Conservation (phyloP, 176 grass and related monocot species). For the barley (Hordeum vulgare) region DNA sequence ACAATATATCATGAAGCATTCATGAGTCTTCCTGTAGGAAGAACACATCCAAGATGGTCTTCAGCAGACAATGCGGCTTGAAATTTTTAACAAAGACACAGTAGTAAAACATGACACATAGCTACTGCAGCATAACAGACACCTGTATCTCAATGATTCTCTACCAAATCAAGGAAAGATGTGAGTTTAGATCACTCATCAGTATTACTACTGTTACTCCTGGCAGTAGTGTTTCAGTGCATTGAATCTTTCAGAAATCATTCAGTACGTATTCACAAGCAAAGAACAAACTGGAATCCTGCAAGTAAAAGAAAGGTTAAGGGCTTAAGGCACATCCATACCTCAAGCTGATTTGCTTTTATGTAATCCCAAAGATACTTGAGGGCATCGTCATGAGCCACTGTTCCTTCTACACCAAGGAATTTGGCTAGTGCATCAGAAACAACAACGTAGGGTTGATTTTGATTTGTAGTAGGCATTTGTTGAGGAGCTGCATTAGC, state of each 20-base stretch:
- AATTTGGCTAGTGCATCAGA: conserved; percentile 84
- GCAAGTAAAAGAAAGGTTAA: not conserved
- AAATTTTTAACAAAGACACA: not conserved
- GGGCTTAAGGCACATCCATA: conserved; percentile 5
- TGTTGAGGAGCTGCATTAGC: conserved; percentile 18
- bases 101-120: not conserved
- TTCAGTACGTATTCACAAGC: not conserved
- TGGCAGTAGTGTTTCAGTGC: not conserved
- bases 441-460: conserved; percentile 37
- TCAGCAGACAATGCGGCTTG: not conserved
- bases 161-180: not conserved
- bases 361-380: conserved; percentile 81
- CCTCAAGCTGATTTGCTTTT: conserved; percentile 90
- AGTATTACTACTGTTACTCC: not conserved
- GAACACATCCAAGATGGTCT: not conserved
- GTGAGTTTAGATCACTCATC: not conserved
- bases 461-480: conserved; percentile 32
- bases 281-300: not conserved
- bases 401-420: conserved; percentile 56
- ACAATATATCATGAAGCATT: not conserved
- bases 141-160: not conserved
- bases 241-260: not conserved
- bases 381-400: conserved; percentile 50
- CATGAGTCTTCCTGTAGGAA: not conserved
- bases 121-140: not conserved